A percentile compares a stretch with the other conserved stretches of the same genome.
These are phyloP conservation scores for Trichophyton benhamiae DNA, from an alignment of 2,329 filamentous ascomycete species.

Conservation along the genomic window DNA sequence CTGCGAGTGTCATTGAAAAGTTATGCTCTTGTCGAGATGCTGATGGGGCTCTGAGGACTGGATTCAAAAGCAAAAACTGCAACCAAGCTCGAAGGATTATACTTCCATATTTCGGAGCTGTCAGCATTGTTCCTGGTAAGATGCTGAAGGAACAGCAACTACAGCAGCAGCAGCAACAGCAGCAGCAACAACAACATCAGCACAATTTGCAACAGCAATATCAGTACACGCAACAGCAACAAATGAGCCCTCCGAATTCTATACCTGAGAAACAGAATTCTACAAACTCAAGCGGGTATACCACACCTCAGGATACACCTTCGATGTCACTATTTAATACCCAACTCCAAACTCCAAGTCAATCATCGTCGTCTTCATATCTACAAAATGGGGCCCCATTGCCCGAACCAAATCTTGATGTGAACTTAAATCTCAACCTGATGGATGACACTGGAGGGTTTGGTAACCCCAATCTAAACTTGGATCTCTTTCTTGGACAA, in stretches of 20 bases:
- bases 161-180: neutral
- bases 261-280: neutral
- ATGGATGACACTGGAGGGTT: conserved; percentile 14
- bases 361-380: neutral
- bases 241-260: neutral
- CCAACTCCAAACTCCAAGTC: neutral
- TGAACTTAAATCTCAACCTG: conserved; percentile 2
- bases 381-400: neutral
- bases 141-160: conserved; percentile 16
- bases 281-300: neutral
- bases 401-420: neutral
- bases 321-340: neutral
- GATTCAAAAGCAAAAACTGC: neutral
- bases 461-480: conserved; percentile 17
- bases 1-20: conserved; percentile 30
- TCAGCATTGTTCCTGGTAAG: conserved; percentile 26
- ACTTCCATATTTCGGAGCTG: conserved; percentile 37
- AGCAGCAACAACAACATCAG: neutral
- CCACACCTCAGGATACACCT: neutral
- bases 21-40: conserved; percentile 21
- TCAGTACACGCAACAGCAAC: neutral
- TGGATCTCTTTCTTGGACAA: conserved; percentile 28
- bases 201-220: neutral
- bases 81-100: conserved; percentile 22
- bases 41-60: neutral